Percentiles rank a stretch among this genome's conserved stretches.
Conservation (phyloP, 768 basidiomycete genomes). For the Pulveroboletus sp. region DNA sequence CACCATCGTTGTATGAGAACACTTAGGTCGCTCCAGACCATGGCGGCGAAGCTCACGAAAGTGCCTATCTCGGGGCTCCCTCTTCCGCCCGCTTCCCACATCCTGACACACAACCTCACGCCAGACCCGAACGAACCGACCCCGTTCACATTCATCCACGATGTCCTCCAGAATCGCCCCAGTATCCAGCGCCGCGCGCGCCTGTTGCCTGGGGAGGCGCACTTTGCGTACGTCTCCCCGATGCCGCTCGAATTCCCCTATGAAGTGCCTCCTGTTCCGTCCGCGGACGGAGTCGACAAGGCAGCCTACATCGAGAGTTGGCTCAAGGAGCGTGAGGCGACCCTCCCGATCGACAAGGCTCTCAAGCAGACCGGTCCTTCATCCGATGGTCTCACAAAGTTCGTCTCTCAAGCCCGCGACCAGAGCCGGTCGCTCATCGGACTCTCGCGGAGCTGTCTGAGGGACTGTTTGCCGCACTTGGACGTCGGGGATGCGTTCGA, state of each 20-base stretch:
- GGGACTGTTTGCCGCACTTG: slow-evolving; percentile 78
- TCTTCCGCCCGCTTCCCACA: slow-evolving; percentile 40
- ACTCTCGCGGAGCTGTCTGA: slow-evolving; percentile 60
- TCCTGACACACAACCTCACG: slow-evolving; percentile 47
- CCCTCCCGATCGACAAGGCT: slow-evolving; percentile 24
- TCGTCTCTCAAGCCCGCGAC: slow-evolving; percentile 47
- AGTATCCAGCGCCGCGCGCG: slow-evolving; percentile 69
- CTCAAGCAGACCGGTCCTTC: neutral
- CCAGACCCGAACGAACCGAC: slow-evolving; percentile 58
- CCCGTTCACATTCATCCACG: slow-evolving; percentile 46
- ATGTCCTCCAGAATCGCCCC: slow-evolving; percentile 47
- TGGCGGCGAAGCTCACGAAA: slow-evolving; percentile 21
- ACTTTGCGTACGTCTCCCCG: slow-evolving; percentile 82
- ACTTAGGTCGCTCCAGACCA: slow-evolving; percentile 10
- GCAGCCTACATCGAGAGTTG: slow-evolving; percentile 70
- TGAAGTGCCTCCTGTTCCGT: slow-evolving; percentile 53
- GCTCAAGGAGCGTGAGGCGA: slow-evolving; percentile 63
- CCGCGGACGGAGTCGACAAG: slow-evolving; percentile 50
- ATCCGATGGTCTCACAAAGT: slow-evolving; percentile 39
- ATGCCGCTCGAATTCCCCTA: slow-evolving; percentile 83
- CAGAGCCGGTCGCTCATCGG: slow-evolving; percentile 62
- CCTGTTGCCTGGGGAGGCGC: slow-evolving; percentile 51
- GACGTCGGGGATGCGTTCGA: slow-evolving; percentile 83
- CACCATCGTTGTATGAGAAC: slow-evolving; percentile 16
- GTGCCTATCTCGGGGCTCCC: slow-evolving; percentile 45